These are phyloP conservation scores for Balansia obtecta DNA, from an alignment of 2,329 filamentous ascomycete species.

Conservation along the genomic window DNA sequence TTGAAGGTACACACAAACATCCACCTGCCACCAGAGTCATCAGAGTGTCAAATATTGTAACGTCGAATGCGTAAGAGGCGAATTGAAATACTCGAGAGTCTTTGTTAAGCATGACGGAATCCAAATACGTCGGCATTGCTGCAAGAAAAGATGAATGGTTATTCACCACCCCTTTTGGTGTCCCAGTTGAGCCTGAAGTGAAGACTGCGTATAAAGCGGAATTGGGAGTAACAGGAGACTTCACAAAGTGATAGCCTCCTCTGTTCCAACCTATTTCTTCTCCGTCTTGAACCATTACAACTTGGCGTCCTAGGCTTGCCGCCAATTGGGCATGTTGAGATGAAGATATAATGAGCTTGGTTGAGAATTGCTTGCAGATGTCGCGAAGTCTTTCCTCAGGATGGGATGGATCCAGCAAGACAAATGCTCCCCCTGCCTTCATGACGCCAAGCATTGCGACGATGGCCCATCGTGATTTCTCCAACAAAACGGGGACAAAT, in stretches of 20 bases:
- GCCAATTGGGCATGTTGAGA: not conserved
- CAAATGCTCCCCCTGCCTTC: slow-evolving; percentile 2
- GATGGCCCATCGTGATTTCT: slow-evolving; percentile 6
- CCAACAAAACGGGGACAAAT: slow-evolving; percentile 3
- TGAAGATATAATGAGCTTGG: not conserved
- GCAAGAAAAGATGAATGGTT: not conserved
- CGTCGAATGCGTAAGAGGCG: slow-evolving; percentile 11
- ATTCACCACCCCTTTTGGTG: not conserved
- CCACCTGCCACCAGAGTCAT: slow-evolving; percentile 10
- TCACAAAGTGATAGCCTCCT: not conserved
- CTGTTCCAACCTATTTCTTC: not conserved
- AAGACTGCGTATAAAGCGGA: not conserved
- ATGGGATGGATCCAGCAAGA: slow-evolving; percentile 6
- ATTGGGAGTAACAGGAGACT: not conserved
- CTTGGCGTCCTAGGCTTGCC: not conserved
- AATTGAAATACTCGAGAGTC: slow-evolving; percentile 7
- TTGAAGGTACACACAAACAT: slow-evolving; percentile 10
- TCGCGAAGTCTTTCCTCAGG: not conserved
- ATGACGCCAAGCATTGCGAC: slow-evolving; percentile 3
- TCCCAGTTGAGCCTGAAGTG: not conserved
- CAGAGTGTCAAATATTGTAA: slow-evolving; percentile 10
- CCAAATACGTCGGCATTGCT: not conserved
- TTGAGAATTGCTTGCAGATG: not conserved
- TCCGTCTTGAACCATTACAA: not conserved
- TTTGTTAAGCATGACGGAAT: not conserved